Evolutionary conservation across 2,329 filamentous ascomycete species (phyloP).

Genomic region (Alternaria triticina): DNA sequence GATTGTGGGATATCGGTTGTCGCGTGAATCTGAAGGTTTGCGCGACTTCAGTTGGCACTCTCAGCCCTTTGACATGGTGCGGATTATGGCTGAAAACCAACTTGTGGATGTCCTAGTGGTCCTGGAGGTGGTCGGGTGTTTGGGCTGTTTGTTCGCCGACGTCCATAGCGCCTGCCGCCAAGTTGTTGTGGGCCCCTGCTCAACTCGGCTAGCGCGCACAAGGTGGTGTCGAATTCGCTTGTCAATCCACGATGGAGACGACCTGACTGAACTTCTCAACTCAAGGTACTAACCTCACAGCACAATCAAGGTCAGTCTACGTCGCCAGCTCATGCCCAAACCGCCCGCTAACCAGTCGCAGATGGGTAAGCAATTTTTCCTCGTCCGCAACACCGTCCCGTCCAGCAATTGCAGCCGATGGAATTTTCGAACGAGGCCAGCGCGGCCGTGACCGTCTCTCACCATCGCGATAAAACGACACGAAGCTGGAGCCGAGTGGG

Average conservation of each 20-base stretch:
- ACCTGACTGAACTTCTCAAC: slow-evolving; percentile 39
- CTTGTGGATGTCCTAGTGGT: background rate
- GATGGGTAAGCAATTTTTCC: slow-evolving; percentile 65
- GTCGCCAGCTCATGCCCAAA: slow-evolving; percentile 2
- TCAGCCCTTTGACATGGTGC: slow-evolving; percentile 5
- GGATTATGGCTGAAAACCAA: background rate
- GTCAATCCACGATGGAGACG: slow-evolving; percentile 20
- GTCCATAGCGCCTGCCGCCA: slow-evolving; percentile 14
- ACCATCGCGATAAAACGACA: slow-evolving; percentile 6
- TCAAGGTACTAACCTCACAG: slow-evolving; percentile 53
- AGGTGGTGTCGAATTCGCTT: slow-evolving; percentile 27
- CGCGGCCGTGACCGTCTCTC: slow-evolving; percentile 13
- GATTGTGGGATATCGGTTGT: background rate
- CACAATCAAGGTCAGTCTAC: slow-evolving; percentile 60
- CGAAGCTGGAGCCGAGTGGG: background rate
- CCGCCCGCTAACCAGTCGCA: slow-evolving; percentile 49
- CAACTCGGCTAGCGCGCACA: slow-evolving; percentile 31
- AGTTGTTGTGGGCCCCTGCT: slow-evolving; percentile 14
- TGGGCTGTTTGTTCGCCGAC: slow-evolving; percentile 31
- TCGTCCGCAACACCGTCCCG: slow-evolving; percentile 23
- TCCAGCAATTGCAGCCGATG: slow-evolving; percentile 45
- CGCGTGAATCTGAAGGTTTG: slow-evolving; percentile 7
- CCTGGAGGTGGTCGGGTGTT: slow-evolving; percentile 22
- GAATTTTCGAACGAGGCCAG: slow-evolving; percentile 27
- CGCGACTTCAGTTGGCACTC: slow-evolving; percentile 5